Evolutionary conservation across 2,329 filamentous ascomycete species (phyloP).

Genomic region (Aspergillus sojae): DNA sequence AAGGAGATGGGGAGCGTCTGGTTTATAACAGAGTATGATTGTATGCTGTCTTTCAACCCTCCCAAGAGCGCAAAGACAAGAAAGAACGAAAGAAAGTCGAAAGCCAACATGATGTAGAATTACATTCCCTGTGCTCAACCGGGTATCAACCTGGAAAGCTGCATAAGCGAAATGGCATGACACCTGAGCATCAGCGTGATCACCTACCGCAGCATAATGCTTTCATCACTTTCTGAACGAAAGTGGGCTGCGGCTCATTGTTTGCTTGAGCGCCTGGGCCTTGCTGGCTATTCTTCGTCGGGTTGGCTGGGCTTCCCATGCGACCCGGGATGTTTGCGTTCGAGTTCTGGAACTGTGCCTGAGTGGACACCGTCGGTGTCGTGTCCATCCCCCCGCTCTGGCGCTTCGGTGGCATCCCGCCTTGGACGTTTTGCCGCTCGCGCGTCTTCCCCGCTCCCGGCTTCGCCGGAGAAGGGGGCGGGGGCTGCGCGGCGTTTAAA

Average conservation of each 20-base stretch:
- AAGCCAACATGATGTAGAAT: conserved; percentile 25
- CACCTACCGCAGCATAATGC: conserved; percentile 79
- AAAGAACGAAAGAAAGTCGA: conserved; percentile 24
- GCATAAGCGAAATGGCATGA: conserved; percentile 24
- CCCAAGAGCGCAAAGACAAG: conserved; percentile 17
- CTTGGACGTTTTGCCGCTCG: conserved; percentile 75
- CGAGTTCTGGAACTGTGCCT: conserved; percentile 96
- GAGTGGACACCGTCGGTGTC: conserved; percentile 86
- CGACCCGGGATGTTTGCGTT: conserved; percentile 76
- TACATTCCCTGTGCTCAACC: conserved; percentile 23
- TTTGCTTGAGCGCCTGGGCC: conserved; percentile 57
- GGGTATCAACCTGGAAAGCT: conserved; percentile 39
- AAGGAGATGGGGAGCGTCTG: conserved; percentile 16
- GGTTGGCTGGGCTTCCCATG: conserved; percentile 59
- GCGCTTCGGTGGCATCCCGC: conserved; percentile 73
- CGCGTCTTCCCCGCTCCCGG: conserved; percentile 72
- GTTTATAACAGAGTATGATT: conserved; percentile 21
- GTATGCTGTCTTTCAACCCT: conserved; percentile 23
- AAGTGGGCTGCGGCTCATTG: conserved; percentile 73
- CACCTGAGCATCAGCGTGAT: conserved; percentile 23
- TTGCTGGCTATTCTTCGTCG: conserved; percentile 61
- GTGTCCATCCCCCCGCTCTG: conserved; percentile 69
- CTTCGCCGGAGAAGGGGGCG: conserved; percentile 82
- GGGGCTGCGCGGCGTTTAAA: conserved; percentile 93
- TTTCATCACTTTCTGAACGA: conserved; percentile 92